phyloP scores from a whole-genome alignment of 2,329 filamentous ascomycete species.

The Colletotrichum noveboracense region DNA sequence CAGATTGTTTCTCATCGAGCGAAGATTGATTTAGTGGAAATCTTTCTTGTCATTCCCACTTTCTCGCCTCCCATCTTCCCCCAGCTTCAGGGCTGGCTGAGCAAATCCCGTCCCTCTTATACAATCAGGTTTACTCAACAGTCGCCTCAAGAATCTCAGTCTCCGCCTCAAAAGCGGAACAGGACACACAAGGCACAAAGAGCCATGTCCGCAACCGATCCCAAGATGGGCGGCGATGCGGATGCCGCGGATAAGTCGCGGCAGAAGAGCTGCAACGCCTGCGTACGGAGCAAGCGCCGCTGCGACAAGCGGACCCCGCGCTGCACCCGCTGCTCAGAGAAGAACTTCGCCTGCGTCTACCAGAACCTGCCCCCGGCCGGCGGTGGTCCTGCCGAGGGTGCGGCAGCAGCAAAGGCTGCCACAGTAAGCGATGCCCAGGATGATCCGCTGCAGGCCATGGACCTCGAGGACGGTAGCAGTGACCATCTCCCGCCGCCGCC shows the following conservation, averaged over 20 bases:
- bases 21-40: not conserved
- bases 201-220: not conserved
- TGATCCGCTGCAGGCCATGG: constrained; percentile 12
- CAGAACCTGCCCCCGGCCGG: constrained; percentile 34
- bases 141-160: not conserved
- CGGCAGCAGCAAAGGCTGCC: not conserved
- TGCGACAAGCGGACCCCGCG: constrained; percentile 50
- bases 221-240: not conserved
- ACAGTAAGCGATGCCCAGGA: not conserved
- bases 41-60: not conserved
- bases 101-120: not conserved
- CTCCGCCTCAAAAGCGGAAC: not conserved
- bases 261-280: constrained; percentile 56
- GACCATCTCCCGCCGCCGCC: not conserved
- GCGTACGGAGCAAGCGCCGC: constrained; percentile 51
- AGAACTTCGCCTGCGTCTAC: constrained; percentile 47
- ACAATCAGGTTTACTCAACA: not conserved
- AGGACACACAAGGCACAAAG: not conserved
- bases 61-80: not conserved
- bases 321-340: constrained; percentile 48
- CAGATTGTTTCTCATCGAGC: not conserved
- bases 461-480: not conserved
- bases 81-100: not conserved
- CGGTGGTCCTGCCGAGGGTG: not conserved
- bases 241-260: constrained; percentile 44